Evolutionary conservation across 108 stramenopile genomes (phyloP).

Genomic region (Pseudonitzschia delicatissima): DNA sequence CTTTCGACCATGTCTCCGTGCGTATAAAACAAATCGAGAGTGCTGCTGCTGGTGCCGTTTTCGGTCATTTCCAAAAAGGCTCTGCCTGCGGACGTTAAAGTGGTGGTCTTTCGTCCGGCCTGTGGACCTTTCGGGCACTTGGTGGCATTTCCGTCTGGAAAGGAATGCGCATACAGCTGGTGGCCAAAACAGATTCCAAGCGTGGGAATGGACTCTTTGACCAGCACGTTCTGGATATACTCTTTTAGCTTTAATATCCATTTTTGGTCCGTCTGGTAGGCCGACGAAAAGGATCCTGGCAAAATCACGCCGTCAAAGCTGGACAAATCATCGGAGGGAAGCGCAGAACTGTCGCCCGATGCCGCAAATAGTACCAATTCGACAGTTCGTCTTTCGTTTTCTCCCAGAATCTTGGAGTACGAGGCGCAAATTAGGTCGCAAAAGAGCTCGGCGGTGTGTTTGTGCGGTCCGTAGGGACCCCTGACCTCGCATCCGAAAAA

Average conservation of each 20-base stretch:
- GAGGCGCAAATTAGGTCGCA: slow-evolving; percentile 46
- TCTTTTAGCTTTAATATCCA: slow-evolving; percentile 60
- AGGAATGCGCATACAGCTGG: slow-evolving; percentile 77
- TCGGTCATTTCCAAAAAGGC: slow-evolving; percentile 3
- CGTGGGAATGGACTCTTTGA: slow-evolving; percentile 42
- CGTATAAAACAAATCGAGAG: slow-evolving; percentile 54
- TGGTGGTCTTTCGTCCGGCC: slow-evolving; percentile 45
- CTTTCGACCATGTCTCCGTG: slow-evolving; percentile 80
- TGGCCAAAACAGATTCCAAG: slow-evolving; percentile 85
- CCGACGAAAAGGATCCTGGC: slow-evolving; percentile 73
- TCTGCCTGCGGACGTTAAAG: slow-evolving; percentile 25
- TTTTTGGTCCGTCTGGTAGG: slow-evolving; percentile 48
- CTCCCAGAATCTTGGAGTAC: not conserved
- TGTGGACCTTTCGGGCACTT: slow-evolving; percentile 41
- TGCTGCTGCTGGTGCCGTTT: not conserved
- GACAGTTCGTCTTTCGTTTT: slow-evolving; percentile 16
- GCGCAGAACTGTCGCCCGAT: slow-evolving; percentile 14
- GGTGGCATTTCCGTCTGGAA: slow-evolving; percentile 25
- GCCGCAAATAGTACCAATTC: slow-evolving; percentile 50
- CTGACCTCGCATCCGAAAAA: slow-evolving; percentile 69
- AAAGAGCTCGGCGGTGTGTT: slow-evolving; percentile 67
- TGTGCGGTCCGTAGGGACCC: slow-evolving; percentile 69
- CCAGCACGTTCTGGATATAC: slow-evolving; percentile 58
- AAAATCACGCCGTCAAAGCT: slow-evolving; percentile 59
- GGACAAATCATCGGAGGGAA: slow-evolving; percentile 46